phyloP scores from a whole-genome alignment of 2,329 filamentous ascomycete species.

The Neopestalotiopsis rosae region DNA sequence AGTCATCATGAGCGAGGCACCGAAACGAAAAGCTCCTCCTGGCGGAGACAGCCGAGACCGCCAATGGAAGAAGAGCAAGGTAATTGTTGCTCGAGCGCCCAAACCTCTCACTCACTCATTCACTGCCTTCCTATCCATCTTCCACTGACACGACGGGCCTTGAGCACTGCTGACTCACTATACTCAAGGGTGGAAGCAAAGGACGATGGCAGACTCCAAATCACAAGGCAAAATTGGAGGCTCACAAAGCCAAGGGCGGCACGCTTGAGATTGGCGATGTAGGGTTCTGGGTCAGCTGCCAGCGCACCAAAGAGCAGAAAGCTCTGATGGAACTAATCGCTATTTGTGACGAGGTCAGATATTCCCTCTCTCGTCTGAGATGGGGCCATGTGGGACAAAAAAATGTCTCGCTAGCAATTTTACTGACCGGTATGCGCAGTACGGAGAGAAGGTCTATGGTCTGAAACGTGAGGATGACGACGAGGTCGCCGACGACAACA shows the following conservation, averaged over 20 bases:
- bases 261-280: conserved; percentile 70
- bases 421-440: conserved; percentile 49
- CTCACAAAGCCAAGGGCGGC: conserved; percentile 44
- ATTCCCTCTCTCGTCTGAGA: background rate
- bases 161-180: conserved; percentile 10
- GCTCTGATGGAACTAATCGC: conserved; percentile 70
- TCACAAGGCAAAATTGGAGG: conserved; percentile 55
- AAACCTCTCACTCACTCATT: background rate
- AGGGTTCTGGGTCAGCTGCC: conserved; percentile 81
- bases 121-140: background rate
- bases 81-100: conserved; percentile 21
- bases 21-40: conserved; percentile 41
- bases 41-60: conserved; percentile 28
- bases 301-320: conserved; percentile 72
- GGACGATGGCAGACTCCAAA: conserved; percentile 68
- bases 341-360: conserved; percentile 68
- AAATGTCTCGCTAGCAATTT: conserved; percentile 14
- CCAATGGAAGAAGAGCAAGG: conserved; percentile 43
- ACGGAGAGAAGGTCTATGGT: conserved; percentile 66
- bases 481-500: conserved; percentile 41
- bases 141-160: background rate
- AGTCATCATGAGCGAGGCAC: conserved; percentile 36
- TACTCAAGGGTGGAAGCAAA: conserved; percentile 53
- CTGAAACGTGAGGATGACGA: conserved; percentile 43
- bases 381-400: background rate